Evolutionary conservation across 805 yeast species (phyloP).

Genomic region (Schwanniomyces yamadae): DNA sequence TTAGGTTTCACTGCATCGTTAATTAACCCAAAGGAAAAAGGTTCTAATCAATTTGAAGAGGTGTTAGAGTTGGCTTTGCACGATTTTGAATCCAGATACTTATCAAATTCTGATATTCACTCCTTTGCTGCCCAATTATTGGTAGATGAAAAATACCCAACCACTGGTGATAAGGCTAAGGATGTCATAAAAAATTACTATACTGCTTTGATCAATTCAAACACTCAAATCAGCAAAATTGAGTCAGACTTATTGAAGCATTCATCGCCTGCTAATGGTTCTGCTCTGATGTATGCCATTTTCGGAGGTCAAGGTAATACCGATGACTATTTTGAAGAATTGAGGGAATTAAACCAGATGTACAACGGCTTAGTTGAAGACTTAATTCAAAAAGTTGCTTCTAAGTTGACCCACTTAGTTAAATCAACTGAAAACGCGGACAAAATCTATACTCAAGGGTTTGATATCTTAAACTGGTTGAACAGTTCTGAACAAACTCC

Average conservation of each 20-base stretch:
- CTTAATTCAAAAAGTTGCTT: constrained; percentile 68
- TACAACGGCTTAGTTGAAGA: constrained; percentile 74
- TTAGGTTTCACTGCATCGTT: constrained; percentile 66
- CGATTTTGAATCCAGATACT: constrained; percentile 83
- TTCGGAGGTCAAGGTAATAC: constrained; percentile 99
- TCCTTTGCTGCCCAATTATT: constrained; percentile 75
- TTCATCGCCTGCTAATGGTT: constrained; percentile 37
- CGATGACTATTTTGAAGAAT: constrained; percentile 95
- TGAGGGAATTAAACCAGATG: constrained; percentile 76
- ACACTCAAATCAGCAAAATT: constrained; percentile 20
- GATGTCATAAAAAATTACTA: constrained; percentile 78
- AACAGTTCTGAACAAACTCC: constrained; percentile 84
- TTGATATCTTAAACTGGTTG: constrained; percentile 87
- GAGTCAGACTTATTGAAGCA: constrained; percentile 59
- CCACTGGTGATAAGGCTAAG: constrained; percentile 70
- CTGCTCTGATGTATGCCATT: constrained; percentile 71
- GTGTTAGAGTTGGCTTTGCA: constrained; percentile 67
- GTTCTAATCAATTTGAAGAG: constrained; percentile 59
- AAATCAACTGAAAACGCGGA: constrained; percentile 73
- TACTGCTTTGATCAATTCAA: constrained; percentile 31
- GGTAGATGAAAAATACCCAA: constrained; percentile 52
- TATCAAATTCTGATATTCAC: constrained; percentile 71
- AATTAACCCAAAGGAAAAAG: constrained; percentile 32
- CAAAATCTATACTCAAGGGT: constrained; percentile 90
- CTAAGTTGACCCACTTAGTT: constrained; percentile 64